phyloP scores from a whole-genome alignment of 2,329 filamentous ascomycete species.

The Aschersonia sp. region DNA sequence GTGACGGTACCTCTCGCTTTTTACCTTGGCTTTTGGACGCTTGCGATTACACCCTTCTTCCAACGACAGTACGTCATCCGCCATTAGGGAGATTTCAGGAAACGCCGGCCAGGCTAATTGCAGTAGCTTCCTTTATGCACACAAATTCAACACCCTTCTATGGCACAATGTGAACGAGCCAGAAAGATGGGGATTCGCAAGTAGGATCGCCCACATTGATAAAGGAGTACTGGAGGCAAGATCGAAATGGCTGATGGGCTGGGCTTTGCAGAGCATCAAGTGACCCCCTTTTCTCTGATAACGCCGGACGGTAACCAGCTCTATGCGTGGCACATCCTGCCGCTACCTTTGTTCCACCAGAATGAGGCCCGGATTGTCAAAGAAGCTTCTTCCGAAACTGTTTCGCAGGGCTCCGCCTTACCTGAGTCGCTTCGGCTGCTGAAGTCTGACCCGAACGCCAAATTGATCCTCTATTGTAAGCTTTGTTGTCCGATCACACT shows the following conservation, averaged over 20 bases:
- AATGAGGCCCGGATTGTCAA: constrained; percentile 49
- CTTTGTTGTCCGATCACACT: constrained; percentile 6
- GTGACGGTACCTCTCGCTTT: constrained; percentile 45
- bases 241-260: neutral
- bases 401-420: constrained; percentile 32
- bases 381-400: constrained; percentile 32
- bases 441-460: constrained; percentile 45
- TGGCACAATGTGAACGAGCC: constrained; percentile 64
- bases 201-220: constrained; percentile 25
- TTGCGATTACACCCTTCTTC: constrained; percentile 53
- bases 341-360: constrained; percentile 59
- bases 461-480: constrained; percentile 50
- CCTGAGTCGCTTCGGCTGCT: constrained; percentile 47
- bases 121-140: constrained; percentile 64
- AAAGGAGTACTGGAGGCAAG: neutral
- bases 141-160: constrained; percentile 59
- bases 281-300: constrained; percentile 67
- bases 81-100: neutral
- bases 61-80: constrained; percentile 60
- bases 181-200: constrained; percentile 75
- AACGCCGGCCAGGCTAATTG: neutral
- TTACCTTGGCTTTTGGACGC: constrained; percentile 52
- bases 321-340: constrained; percentile 85
- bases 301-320: constrained; percentile 65
- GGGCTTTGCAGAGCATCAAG: constrained; percentile 54